Conservation (phyloP, 306 rosid species). For the Lagenaria siceraria region DNA sequence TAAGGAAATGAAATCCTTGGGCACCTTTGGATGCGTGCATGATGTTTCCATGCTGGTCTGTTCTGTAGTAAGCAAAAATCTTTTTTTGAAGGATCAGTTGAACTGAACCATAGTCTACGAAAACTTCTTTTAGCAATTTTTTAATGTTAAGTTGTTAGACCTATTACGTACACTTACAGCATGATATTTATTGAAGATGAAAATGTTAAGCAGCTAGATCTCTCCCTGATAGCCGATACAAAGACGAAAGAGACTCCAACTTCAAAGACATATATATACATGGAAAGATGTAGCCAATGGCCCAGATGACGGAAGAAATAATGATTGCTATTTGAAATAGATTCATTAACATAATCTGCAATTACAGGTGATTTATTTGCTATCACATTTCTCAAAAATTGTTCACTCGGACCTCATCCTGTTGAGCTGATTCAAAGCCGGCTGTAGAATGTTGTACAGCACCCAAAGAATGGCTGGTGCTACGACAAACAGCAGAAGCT, state of each 20-base stretch:
- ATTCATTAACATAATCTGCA: slow-evolving; percentile 4
- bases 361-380: slow-evolving; percentile 3
- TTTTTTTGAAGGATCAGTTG: not conserved
- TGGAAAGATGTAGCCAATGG: not conserved
- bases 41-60: not conserved
- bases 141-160: not conserved
- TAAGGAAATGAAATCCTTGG: not conserved
- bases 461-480: slow-evolving; percentile 85
- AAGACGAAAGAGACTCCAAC: not conserved
- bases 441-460: slow-evolving; percentile 75
- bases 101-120: not conserved
- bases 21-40: not conserved
- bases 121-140: not conserved
- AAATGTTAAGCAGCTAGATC: not conserved
- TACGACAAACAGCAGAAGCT: slow-evolving; percentile 68
- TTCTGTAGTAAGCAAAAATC: not conserved
- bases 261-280: not conserved
- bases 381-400: not conserved
- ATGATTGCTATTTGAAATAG: not conserved
- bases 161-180: not conserved
- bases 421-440: slow-evolving; percentile 86
- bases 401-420: slow-evolving; percentile 56
- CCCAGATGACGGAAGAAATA: not conserved
- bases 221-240: not conserved
- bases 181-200: not conserved